phyloP scores from a whole-genome alignment of 2,329 filamentous ascomycete genomes.

The Botrytis tulipae region DNA sequence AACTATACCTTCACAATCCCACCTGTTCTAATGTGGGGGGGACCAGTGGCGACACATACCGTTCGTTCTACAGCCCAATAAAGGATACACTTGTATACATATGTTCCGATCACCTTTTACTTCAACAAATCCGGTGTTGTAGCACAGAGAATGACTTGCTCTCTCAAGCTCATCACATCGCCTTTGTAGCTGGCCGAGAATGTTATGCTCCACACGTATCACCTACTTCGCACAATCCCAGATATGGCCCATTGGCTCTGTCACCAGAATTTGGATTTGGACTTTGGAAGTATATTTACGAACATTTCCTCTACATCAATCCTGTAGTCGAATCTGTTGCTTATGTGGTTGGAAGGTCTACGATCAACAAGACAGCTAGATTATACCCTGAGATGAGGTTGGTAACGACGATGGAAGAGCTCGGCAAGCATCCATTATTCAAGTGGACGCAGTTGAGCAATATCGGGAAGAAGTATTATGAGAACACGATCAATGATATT shows the following conservation, averaged over 20 bases:
- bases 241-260: not conserved
- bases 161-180: not conserved
- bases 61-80: not conserved
- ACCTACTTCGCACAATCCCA: not conserved
- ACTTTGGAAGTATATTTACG: not conserved
- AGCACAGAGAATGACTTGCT: not conserved
- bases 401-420: not conserved
- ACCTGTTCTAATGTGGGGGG: fast-evolving
- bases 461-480: too few relatives aligned
- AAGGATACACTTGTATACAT: not conserved
- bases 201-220: not conserved
- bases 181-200: not conserved
- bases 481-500: not conserved
- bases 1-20: not conserved
- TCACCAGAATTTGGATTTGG: not conserved
- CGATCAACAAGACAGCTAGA: not conserved
- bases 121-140: not conserved
- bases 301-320: not conserved
- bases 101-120: not conserved
- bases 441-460: not conserved
- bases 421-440: not conserved
- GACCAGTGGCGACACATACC: not conserved
- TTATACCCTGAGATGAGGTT: not conserved
- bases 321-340: not conserved
- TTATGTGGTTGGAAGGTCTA: not conserved